phyloP scores from a whole-genome alignment of 768 basidiomycete genomes.

The Antrodiella citrinella region DNA sequence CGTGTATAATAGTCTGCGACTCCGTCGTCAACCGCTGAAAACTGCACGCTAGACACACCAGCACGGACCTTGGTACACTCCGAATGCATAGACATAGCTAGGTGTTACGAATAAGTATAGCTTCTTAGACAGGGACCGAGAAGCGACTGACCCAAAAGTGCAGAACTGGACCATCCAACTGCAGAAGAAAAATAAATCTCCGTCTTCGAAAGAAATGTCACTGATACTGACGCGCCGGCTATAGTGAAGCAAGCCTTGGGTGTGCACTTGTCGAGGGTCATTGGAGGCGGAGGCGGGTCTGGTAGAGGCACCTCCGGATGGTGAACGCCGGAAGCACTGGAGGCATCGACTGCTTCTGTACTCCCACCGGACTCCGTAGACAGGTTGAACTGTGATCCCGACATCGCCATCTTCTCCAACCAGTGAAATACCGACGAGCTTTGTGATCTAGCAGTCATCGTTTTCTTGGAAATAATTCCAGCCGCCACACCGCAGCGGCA shows the following conservation, averaged over 20 bases:
- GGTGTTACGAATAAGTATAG: background rate
- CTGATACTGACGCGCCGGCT: slow-evolving; percentile 15
- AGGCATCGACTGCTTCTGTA: no score
- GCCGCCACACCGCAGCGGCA: no score
- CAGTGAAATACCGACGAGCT: no score
- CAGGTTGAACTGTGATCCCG: no score
- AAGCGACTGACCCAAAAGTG: slow-evolving; percentile 16
- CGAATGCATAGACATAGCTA: slow-evolving; percentile 20
- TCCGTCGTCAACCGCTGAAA: no score
- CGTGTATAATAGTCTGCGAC: slow-evolving; percentile 13
- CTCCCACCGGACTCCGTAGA: no score
- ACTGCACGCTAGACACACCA: background rate
- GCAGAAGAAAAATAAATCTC: background rate
- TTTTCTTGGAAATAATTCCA: no score
- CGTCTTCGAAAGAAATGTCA: no score
- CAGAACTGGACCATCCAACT: slow-evolving; percentile 19
- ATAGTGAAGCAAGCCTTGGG: slow-evolving; percentile 14
- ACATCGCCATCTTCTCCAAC: no score
- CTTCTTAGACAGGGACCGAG: background rate
- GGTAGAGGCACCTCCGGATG: background rate
- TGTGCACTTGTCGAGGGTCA: background rate
- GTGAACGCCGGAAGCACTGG: no score
- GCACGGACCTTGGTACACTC: slow-evolving; percentile 18
- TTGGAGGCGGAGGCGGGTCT: background rate
- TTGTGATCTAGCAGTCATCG: no score